Evolutionary conservation across 495 filamentous ascomycete species (phyloP), one percentile per base, ranked within the genome.

Genomic region (Chlorociboria aeruginascens): DNA sequence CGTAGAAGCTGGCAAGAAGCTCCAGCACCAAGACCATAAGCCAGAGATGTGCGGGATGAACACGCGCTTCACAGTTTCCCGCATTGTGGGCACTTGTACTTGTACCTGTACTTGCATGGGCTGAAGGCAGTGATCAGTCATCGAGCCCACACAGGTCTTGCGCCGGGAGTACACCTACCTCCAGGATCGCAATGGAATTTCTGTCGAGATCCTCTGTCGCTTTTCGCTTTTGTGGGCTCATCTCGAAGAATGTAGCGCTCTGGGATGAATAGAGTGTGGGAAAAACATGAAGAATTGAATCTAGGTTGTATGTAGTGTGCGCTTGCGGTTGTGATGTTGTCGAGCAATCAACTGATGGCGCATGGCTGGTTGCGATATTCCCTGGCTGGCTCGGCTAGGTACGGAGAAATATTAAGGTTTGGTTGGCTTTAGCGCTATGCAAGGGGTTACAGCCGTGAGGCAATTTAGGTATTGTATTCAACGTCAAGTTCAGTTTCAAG

Each of bases 161-260:
- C 20, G 20, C 34, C 34, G 36, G 25, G 30, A 20, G 36, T 29
- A 13, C 12, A 17, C 12, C 8, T 50, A 56, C 53, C 48, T 52
- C 52, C 3, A 41, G 7, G 12, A 38, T 20, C 4, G 14, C 3
- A 8, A 48, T 20, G 7, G 48, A 48, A 36, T 34, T 44, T 10
- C 48, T 40, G 29, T 37, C 48, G n/a, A 55, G 40, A 31, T 50
- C 25, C 13, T 44, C 12, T 14, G 43, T 33, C n/a, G 50, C 50
- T 48, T 43, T 54, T 39, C 55, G 47, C 51, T 57, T 57, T 31
- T 31, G 50, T 14, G 28, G 29, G 43, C 37, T 54, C 55, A 57
- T 57, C 39, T 52, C 48, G 51, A 57, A 25, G 39, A 51, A 31
- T 25, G 16, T 29, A 38, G 37, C 43, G 28, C n/a, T 43, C 25